phyloP scores from a whole-genome alignment of 345 rosid species.

The Citrus inodora region DNA sequence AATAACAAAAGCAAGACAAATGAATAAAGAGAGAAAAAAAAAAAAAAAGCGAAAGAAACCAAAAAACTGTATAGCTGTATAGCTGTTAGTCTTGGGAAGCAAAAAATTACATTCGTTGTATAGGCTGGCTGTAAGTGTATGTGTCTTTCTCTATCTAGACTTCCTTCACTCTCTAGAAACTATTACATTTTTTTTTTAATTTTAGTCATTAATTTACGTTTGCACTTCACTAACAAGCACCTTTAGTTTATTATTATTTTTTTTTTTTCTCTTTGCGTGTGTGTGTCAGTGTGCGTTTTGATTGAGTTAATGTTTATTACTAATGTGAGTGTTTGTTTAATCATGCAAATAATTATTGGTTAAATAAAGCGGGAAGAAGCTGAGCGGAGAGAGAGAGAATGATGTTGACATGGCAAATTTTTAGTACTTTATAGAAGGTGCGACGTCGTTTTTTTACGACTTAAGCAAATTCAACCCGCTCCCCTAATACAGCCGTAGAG shows the following conservation, averaged over 20 bases:
- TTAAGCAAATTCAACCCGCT: too few relatives aligned
- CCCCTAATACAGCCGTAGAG: too few relatives aligned
- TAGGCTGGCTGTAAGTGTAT: not conserved
- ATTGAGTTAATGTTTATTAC: too few relatives aligned
- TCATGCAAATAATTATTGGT: not conserved
- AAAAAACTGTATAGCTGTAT: not conserved
- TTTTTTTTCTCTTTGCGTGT: not conserved
- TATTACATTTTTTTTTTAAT: too few relatives aligned
- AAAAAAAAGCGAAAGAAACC: not conserved
- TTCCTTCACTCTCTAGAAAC: not conserved
- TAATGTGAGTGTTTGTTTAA: not conserved
- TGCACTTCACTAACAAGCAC: not conserved
- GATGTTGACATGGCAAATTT: too few relatives aligned
- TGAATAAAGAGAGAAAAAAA: not conserved
- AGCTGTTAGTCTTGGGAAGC: not conserved
- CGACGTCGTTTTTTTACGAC: not conserved
- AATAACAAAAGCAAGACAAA: not conserved
- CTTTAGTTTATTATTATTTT: too few relatives aligned
- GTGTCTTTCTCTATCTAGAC: not conserved
- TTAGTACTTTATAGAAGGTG: not conserved
- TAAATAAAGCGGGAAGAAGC: not conserved
- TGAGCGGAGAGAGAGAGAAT: not conserved
- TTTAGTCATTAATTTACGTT: not conserved
- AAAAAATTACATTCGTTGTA: not conserved
- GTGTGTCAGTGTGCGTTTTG: not conserved